Evolutionary conservation across 495 filamentous ascomycete genomes (phyloP), one percentile per base, ranked within the genome.

Genomic region (Neurospora hispaniola): DNA sequence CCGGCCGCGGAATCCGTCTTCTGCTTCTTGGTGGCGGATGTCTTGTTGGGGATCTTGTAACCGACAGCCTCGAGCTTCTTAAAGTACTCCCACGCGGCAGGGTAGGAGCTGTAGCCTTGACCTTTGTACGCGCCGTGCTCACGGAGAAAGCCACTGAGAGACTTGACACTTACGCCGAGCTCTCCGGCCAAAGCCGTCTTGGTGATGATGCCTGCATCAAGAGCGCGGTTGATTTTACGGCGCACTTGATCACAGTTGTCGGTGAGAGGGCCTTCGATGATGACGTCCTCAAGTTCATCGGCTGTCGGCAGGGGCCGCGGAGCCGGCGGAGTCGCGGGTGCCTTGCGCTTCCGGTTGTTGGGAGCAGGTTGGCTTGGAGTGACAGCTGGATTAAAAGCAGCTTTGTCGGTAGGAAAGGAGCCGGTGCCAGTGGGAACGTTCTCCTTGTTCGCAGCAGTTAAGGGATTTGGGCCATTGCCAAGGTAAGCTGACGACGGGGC

Each of bases 181-280:
- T 80, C 79, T 4, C 76, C 73, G 16, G 77, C 76, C 73, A 88
- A 86, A 42, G 84, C 84, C 16, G 81, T 78, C 72, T 84, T 82
- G 70, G 82, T 86, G 81, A 85, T 85, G 70, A 82, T 81, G 66
- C 84, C 83, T 6, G 79, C 75, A 42, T 84, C 81, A 73, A 86
- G 75, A 66, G 84, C 78, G 69, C 74, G 75, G 66, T 80, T 80
- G 76, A 87, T 86, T 72, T 81, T 83, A 69, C 78, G 79, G 8
- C 85, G 83, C 46, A 86, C 78, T 12, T 78, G 77, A 44, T 82
- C 77, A 76, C 81, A 84, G 69, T 79, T 79, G 12, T 76, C 75
- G 69, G 70, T 71, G 35, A 79, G 74, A n/a, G 62, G 70, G 41
- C 31, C 11, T 69, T 73, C 71, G 0, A 80, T 77, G 42, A 80